Evolutionary conservation across 192 early-diverging fungal species (phyloP).

Genomic region (Backusella luteola): DNA sequence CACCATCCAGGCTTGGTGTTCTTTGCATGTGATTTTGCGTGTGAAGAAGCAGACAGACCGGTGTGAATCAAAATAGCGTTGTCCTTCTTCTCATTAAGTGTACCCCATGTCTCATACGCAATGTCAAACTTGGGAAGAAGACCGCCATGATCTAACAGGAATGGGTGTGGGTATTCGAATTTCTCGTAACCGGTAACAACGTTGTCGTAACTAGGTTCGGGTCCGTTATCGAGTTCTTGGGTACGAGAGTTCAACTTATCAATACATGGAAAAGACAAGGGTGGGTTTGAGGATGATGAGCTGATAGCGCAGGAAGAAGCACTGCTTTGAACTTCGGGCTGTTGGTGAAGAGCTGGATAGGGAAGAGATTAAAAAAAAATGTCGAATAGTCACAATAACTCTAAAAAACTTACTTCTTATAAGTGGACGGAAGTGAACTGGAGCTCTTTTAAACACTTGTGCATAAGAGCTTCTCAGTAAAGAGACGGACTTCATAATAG

Average conservation of each 20-base stretch:
- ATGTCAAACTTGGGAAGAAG: slow-evolving; percentile 72
- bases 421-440: background rate
- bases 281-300: slow-evolving; percentile 49
- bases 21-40: slow-evolving; percentile 82
- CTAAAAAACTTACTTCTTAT: background rate
- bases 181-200: slow-evolving; percentile 72
- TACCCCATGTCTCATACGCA: slow-evolving; percentile 98
- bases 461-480: background rate
- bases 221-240: slow-evolving; percentile 64
- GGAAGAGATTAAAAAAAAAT: background rate
- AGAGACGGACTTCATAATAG: slow-evolving; percentile 4
- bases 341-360: background rate
- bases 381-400: background rate
- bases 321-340: background rate
- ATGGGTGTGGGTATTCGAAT: slow-evolving; percentile 64
- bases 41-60: slow-evolving; percentile 88
- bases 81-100: slow-evolving; percentile 68
- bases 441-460: background rate
- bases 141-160: slow-evolving; percentile 82
- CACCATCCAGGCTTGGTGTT: slow-evolving; percentile 91
- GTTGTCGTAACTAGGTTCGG: slow-evolving; percentile 83
- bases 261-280: slow-evolving; percentile 74
- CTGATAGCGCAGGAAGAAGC: background rate
- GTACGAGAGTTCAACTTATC: slow-evolving; percentile 62
- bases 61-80: slow-evolving; percentile 95